Base-by-base conservation (phyloP, 495 filamentous ascomycete genomes). In the Glarea lozoyensis region DNA sequence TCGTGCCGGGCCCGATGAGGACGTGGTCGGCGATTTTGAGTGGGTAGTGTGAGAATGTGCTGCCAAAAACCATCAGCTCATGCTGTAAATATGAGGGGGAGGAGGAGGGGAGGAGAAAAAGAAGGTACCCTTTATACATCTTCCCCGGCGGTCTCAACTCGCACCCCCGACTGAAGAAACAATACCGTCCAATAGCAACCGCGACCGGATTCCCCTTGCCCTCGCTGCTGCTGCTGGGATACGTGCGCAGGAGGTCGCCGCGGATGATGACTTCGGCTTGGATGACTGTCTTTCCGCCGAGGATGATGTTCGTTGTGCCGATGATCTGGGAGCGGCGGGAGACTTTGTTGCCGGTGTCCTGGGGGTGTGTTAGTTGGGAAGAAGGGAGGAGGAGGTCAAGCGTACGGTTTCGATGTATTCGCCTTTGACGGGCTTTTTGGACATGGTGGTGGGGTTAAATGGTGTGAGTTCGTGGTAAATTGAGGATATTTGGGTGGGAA, bases 321-420 rank as follows among this genome's bases (percentile, higher is more conserved):
- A 94, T 80, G 50, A 98, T 84, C 54, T 82, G 78, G 39, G 83
- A 81, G 39, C 86, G 85, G 53, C 92, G 86, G 25, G 89, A 90
- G 52, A 98, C 89, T 71, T 96, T 96, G 74, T 98, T 98, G 49
- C 92, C 92, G 20, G 88, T 96, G 67, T 94, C 88, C 87, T 94
- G 19, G 1, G 13, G 18, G 22, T 24, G 43, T 18, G 13, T 36
- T 19, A 22, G 16, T 11, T 37, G 21, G 18, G 4, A 31, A 33
- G 13, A 30, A 9, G 9, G 11, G 13, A 10, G 38, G 18, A 31
- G n/a, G 13, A 25, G 18, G 3, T 27, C 12, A 21, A 44, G 49
- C 67, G 43, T 78, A 92, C 87, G n/a, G 89, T 96, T 60, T 96
- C 89, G 41, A 96, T 94, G 58, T 94, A 96, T 63, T 96, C 89